These are phyloP conservation scores for Eleusine indica DNA, from an alignment of 176 grass and related monocot species.

Conservation along the genomic window DNA sequence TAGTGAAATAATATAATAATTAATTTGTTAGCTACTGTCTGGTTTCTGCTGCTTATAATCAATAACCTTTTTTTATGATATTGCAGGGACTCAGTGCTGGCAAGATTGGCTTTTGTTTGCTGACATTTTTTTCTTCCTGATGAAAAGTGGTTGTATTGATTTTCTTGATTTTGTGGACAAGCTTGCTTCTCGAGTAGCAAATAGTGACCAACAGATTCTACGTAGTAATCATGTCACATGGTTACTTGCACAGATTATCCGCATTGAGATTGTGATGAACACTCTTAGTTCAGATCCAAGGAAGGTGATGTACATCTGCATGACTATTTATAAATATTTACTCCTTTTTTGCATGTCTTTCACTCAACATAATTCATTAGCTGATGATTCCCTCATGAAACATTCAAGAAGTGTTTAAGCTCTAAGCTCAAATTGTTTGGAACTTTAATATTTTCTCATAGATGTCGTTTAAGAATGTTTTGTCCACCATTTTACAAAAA, in stretches of 20 bases:
- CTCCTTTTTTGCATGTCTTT: slow-evolving; percentile 5
- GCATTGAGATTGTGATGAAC: slow-evolving; percentile 89
- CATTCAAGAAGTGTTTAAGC: slow-evolving; percentile 10
- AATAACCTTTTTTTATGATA: slow-evolving; percentile 13
- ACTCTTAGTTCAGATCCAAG: slow-evolving; percentile 86
- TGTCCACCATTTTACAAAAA: background rate
- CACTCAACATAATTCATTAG: slow-evolving; percentile 18
- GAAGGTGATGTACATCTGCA: slow-evolving; percentile 62
- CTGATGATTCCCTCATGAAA: slow-evolving; percentile 22
- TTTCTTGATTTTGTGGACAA: slow-evolving; percentile 98
- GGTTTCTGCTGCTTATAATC: slow-evolving; percentile 28
- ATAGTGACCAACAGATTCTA: slow-evolving; percentile 80
- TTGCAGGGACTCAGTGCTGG: slow-evolving; percentile 90
- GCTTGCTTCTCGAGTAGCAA: slow-evolving; percentile 77
- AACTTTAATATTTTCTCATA: slow-evolving; percentile 7
- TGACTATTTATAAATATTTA: slow-evolving; percentile 4
- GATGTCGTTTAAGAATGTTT: background rate
- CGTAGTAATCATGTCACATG: slow-evolving; percentile 95
- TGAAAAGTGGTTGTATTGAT: slow-evolving; percentile 99
- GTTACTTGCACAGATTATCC: slow-evolving; percentile 93
- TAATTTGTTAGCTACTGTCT: slow-evolving; percentile 29
- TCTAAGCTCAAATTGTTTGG: slow-evolving; percentile 21
- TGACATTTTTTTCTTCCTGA: slow-evolving; percentile 98
- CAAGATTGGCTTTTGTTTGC: slow-evolving; percentile 97
- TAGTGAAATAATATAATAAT: background rate